A percentile compares a stretch with the other conserved stretches of the same genome.
Conservation (phyloP, 805 yeast genomes). For the Saccharomyces paradoxus region DNA sequence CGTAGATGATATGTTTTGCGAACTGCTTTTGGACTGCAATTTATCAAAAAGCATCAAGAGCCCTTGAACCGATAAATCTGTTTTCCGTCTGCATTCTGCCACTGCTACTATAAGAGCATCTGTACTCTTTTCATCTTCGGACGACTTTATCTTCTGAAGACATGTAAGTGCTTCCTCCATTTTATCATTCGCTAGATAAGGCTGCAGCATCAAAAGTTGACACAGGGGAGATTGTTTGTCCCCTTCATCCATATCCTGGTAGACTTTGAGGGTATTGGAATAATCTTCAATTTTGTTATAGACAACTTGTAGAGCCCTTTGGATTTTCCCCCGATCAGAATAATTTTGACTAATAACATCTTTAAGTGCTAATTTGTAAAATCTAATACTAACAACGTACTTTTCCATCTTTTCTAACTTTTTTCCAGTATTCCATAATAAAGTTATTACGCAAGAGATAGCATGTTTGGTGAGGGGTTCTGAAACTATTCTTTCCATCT, state of each 20-base stretch:
- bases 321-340: conserved; percentile 31
- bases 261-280: conserved; percentile 17
- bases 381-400: conserved; percentile 16
- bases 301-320: conserved; percentile 31
- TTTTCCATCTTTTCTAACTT: conserved; percentile 20
- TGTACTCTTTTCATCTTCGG: conserved; percentile 31
- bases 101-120: conserved; percentile 29
- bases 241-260: conserved; percentile 16
- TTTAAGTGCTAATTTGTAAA: conserved; percentile 23
- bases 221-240: conserved; percentile 26
- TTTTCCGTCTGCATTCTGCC: conserved; percentile 22
- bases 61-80: conserved; percentile 22
- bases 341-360: conserved; percentile 21
- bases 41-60: conserved; percentile 24
- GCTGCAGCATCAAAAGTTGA: conserved; percentile 29
- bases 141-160: conserved; percentile 28
- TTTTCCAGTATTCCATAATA: conserved; percentile 36
- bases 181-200: conserved; percentile 11
- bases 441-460: conserved; percentile 28
- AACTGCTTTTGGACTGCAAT: conserved; percentile 8
- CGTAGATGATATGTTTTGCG: conserved; percentile 1
- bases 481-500: conserved; percentile 25
- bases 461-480: conserved; percentile 24
- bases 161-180: conserved; percentile 16
- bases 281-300: conserved; percentile 19